phyloP scores from a whole-genome alignment of 192 early-diverging fungal genomes.

The Podila verticillata region DNA sequence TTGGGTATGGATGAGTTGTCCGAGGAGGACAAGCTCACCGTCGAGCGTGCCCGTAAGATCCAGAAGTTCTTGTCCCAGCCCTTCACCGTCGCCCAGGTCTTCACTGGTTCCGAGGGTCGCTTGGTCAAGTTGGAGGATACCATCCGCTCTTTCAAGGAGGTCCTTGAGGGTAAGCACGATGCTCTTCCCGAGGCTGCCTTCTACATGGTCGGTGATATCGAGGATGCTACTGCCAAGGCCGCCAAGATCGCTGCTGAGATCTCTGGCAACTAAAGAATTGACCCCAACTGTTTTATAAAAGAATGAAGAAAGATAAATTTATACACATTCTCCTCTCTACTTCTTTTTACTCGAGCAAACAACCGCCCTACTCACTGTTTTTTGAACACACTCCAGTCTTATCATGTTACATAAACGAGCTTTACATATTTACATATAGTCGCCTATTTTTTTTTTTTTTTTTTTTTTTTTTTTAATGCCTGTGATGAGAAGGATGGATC shows the following conservation, averaged over 20 bases:
- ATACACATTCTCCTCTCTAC: not conserved
- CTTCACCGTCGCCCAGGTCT: constrained; percentile 95
- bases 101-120: constrained; percentile 98
- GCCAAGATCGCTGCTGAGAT: constrained; percentile 60
- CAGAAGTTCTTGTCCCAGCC: constrained; percentile 99
- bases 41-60: constrained; percentile 99
- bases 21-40: constrained; percentile 97
- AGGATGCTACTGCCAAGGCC: constrained; percentile 93
- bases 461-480: not conserved
- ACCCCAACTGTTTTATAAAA: constrained; percentile 9
- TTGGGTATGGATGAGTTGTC: constrained; percentile 99
- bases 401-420: constrained; percentile 30
- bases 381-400: constrained; percentile 36
- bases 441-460: no score
- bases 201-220: constrained; percentile 98
- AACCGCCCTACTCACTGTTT: constrained; percentile 17
- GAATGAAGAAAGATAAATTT: not conserved
- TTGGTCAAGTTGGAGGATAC: constrained; percentile 92
- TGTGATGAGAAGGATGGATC: no score
- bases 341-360: constrained; percentile 10
- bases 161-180: constrained; percentile 97
- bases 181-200: constrained; percentile 94
- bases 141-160: constrained; percentile 97
- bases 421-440: constrained; percentile 13
- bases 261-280: constrained; percentile 44